Conservation (phyloP, 1,139 yeast genomes). For the Tardiomyces blankii region DNA sequence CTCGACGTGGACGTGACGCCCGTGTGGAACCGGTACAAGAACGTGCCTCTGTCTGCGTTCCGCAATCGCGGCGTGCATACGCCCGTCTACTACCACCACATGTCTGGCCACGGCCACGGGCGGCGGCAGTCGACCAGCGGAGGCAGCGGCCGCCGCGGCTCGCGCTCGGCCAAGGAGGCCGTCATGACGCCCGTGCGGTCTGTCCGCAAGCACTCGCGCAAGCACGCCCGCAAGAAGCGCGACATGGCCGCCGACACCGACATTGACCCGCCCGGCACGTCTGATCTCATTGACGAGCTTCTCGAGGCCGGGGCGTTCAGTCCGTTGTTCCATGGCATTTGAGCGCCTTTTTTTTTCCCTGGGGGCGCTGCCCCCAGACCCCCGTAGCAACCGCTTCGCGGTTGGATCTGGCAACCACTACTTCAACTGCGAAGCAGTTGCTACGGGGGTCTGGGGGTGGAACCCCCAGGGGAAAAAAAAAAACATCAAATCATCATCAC, state of each 20-base stretch:
- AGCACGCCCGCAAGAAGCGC: conserved; percentile 5
- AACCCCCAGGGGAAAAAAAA: too few species aligned
- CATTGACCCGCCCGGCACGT: conserved; percentile 14
- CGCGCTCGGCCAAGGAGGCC: conserved; percentile 17
- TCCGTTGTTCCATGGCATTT: conserved; percentile 19
- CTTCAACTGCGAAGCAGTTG: too few species aligned
- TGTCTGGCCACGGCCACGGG: conserved; percentile 9
- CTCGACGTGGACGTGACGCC: conserved; percentile 31
- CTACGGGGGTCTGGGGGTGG: too few species aligned
- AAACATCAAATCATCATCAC: too few species aligned
- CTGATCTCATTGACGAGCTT: conserved; percentile 25
- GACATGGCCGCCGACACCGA: conserved; percentile 15
- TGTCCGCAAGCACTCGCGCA: conserved; percentile 12
- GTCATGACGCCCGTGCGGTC: conserved; percentile 25
- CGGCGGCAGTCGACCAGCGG: conserved; percentile 9
- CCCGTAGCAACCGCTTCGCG: too few species aligned
- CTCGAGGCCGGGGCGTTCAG: conserved; percentile 27
- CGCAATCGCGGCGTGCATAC: conserved; percentile 54
- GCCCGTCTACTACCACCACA: conserved; percentile 7
- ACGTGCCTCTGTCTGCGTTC: conserved; percentile 81
- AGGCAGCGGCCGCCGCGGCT: conserved; percentile 1
- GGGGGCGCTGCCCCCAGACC: too few species aligned
- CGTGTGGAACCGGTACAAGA: conserved; percentile 29
- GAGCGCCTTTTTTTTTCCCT: too few species aligned
- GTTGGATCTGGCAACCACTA: too few species aligned